Evolutionary conservation across 2,329 filamentous ascomycete species (phyloP), one percentile per base, ranked within the genome.

Genomic region (Anisogramma anomala): DNA sequence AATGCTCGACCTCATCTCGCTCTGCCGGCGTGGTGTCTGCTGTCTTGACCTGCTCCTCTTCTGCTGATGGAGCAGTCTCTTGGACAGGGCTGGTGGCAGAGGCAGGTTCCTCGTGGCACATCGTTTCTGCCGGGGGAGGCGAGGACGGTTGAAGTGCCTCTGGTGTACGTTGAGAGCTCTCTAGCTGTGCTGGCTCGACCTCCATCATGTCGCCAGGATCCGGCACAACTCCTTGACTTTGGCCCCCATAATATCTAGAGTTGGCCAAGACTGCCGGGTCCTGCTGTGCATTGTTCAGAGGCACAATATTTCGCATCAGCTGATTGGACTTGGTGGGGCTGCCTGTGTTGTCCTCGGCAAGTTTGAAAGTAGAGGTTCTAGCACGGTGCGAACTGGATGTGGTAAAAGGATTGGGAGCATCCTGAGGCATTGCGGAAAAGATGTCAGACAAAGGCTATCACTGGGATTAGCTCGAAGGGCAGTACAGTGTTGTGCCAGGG

Each of bases 211-310:
- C 47, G 26, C 53, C 45, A 20, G 50, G 30, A 17, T 53, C 61
- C 30, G 71, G 64, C n/a, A 62, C 63, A 41, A 20, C 36, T 22
- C 77, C 71, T 39, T 72, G 67, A 3, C 66, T 64, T 50, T 79
- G 76, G 51, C 78, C 82, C 34, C 79, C 81, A 61, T 83, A 77
- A 52, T 84, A 85, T 20, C 82, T 81, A 25, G 82, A 85, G 51
- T 85, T 81, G 1, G 66, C 61, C 33, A 64, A 54, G 15, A 64
- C 54, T n/a, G 56, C 46, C n/a, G 54, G 49, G 27, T 56, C 30
- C 45, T 52, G 45, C 33, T 48, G 33, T 42, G 59, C n/a, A 58
- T 57, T 51, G 41, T 59, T 57, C 30, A 56, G 51, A 14, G 60
- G 56, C 23, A 59, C 54, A 8, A 57, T 50, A 47, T 44, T 60